Conservation (phyloP, 352 stramenopile species). For the Globisporangium recalcitrans region DNA sequence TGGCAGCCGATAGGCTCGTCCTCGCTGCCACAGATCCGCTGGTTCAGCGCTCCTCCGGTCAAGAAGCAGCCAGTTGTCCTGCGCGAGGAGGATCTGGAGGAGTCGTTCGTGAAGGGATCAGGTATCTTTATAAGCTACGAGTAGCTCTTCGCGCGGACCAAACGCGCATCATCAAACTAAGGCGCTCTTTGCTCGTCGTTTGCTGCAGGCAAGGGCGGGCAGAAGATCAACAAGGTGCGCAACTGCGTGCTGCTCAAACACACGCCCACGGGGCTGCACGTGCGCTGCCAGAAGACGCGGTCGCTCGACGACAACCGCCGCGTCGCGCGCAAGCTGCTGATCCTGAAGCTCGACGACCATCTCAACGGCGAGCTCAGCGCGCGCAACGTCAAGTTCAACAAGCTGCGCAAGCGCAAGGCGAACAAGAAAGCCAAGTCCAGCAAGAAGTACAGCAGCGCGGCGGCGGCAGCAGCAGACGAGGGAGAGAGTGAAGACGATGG, state of each 20-base stretch:
- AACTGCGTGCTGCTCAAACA: conserved; percentile 88
- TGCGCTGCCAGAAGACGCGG: conserved; percentile 77
- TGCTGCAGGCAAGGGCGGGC: conserved; percentile 67
- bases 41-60: not conserved
- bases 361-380: conserved; percentile 59
- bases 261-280: conserved; percentile 63
- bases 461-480: conserved; percentile 5
- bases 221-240: conserved; percentile 91
- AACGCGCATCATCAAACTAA: not conserved
- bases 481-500: conserved; percentile 14
- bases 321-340: conserved; percentile 61
- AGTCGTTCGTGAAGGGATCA: conserved; percentile 85
- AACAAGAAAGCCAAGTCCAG: conserved; percentile 47
- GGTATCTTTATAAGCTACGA: conserved; percentile 20
- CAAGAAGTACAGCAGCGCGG: conserved; percentile 40
- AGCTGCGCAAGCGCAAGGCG: conserved; percentile 62
- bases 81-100: conserved; percentile 60
- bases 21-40: not conserved
- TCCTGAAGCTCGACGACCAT: conserved; percentile 72
- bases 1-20: not conserved
- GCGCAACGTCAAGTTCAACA: conserved; percentile 59
- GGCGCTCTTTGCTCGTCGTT: not conserved
- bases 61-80: conserved; percentile 29
- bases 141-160: not conserved
- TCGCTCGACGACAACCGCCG: conserved; percentile 76